A percentile compares a stretch with the other conserved stretches of the same genome.
These are phyloP conservation scores for Xylariaceae sp. DNA, from an alignment of 2,329 filamentous ascomycete genomes.

Conservation along the genomic window DNA sequence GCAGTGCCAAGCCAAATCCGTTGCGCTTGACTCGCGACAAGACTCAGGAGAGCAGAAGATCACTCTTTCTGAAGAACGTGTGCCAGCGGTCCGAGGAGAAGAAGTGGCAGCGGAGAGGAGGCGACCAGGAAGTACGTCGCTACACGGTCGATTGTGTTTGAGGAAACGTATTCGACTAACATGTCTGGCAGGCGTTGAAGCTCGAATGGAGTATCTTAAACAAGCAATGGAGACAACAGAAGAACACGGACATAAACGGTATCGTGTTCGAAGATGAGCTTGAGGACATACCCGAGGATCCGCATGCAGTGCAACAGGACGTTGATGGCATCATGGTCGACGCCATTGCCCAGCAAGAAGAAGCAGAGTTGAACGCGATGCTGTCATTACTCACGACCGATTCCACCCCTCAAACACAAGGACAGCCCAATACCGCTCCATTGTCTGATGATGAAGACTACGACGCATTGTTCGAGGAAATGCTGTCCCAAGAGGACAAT, in stretches of 20 bases:
- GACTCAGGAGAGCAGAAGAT: slow-evolving; percentile 57
- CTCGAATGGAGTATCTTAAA: slow-evolving; percentile 40
- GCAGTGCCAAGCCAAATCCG: slow-evolving; percentile 57
- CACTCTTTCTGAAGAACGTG: slow-evolving; percentile 64
- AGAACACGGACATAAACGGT: slow-evolving; percentile 36
- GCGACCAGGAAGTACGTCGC: slow-evolving; percentile 52
- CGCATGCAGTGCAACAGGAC: slow-evolving; percentile 27
- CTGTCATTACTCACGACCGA: slow-evolving; percentile 42
- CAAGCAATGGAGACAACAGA: slow-evolving; percentile 35
- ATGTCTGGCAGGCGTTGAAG: slow-evolving; percentile 33
- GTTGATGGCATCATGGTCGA: slow-evolving; percentile 48
- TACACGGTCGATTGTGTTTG: neutral
- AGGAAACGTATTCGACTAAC: slow-evolving; percentile 2
- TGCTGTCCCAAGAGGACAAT: slow-evolving; percentile 42
- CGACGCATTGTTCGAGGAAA: slow-evolving; percentile 60
- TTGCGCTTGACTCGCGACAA: slow-evolving; percentile 56
- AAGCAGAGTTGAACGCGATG: slow-evolving; percentile 54
- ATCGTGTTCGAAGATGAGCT: slow-evolving; percentile 47
- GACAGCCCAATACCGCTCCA: slow-evolving; percentile 33
- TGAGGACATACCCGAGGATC: slow-evolving; percentile 43
- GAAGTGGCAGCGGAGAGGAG: slow-evolving; percentile 55
- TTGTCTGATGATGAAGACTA: slow-evolving; percentile 56
- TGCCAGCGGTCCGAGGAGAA: slow-evolving; percentile 55
- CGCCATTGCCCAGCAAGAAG: slow-evolving; percentile 45
- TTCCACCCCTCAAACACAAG: slow-evolving; percentile 13